Evolutionary conservation across 2,329 filamentous ascomycete genomes (phyloP).

Genomic region (Hypoxylon sp.): DNA sequence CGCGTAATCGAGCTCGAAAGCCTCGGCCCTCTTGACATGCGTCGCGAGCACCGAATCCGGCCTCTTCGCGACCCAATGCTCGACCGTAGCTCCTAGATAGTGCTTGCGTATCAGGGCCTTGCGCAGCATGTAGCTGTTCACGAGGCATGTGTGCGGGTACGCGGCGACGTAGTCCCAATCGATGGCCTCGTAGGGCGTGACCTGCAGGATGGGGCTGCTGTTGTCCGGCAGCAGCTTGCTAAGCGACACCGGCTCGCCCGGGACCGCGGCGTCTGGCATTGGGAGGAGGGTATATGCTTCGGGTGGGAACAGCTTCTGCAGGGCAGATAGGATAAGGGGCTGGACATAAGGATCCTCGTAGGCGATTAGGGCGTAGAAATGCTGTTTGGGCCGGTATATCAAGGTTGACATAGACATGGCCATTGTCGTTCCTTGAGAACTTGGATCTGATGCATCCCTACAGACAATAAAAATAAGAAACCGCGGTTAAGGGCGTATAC

Average conservation of each 20-base stretch:
- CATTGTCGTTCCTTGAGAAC: constrained; percentile 36
- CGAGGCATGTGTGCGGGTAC: constrained; percentile 73
- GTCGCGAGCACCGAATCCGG: constrained; percentile 76
- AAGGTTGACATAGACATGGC: constrained; percentile 31
- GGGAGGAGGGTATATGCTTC: constrained; percentile 69
- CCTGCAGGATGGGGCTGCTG: constrained; percentile 75
- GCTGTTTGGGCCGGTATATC: constrained; percentile 51
- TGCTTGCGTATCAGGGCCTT: constrained; percentile 98
- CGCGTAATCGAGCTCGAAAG: constrained; percentile 95
- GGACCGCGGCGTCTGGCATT: constrained; percentile 55
- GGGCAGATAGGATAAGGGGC: constrained; percentile 82
- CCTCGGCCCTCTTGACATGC: constrained; percentile 83
- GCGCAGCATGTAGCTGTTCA: constrained; percentile 94
- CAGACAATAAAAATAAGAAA: constrained; percentile 42
- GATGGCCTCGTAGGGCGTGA: constrained; percentile 87
- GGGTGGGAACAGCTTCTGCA: constrained; percentile 72
- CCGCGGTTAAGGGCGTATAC: constrained; percentile 18
- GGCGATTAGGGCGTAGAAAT: constrained; percentile 80
- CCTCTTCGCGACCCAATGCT: constrained; percentile 88
- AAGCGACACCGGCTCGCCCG: constrained; percentile 55
- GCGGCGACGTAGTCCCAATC: constrained; percentile 83
- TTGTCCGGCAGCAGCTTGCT: constrained; percentile 57
- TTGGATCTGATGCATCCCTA: constrained; percentile 42
- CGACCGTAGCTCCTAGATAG: constrained; percentile 86
- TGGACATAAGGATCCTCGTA: constrained; percentile 94